Evolutionary conservation across 2,329 filamentous ascomycete genomes (phyloP).

Genomic region (Colletotrichum musae): DNA sequence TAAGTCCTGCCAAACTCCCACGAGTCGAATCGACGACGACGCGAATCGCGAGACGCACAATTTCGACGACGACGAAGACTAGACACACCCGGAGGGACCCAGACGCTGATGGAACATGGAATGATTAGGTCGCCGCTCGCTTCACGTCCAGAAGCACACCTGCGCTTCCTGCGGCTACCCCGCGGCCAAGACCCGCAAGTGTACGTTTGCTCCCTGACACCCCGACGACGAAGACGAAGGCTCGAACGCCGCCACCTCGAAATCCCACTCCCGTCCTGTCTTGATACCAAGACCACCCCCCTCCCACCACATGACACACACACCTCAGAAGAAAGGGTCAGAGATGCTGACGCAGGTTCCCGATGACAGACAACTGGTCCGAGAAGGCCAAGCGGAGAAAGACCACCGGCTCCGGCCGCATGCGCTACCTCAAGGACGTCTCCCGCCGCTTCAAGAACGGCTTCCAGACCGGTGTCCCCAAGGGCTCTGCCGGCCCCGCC

Average conservation of each 20-base stretch:
- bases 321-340: background rate
- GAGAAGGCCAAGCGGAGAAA: slow-evolving; percentile 99
- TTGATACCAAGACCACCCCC: background rate
- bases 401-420: slow-evolving; percentile 97
- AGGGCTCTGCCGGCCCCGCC: slow-evolving; percentile 80
- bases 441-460: slow-evolving; percentile 97
- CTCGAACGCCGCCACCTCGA: background rate
- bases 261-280: background rate
- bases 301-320: background rate
- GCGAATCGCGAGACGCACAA: slow-evolving; percentile 5
- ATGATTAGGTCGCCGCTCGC: slow-evolving; percentile 85
- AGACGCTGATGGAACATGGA: background rate
- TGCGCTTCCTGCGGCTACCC: slow-evolving; percentile 97
- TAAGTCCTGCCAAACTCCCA: slow-evolving; percentile 67
- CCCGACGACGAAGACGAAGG: slow-evolving; percentile 29
- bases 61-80: slow-evolving; percentile 17
- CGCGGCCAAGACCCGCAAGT: slow-evolving; percentile 97
- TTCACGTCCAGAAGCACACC: slow-evolving; percentile 99
- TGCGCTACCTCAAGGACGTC: slow-evolving; percentile 94
- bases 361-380: slow-evolving; percentile 91
- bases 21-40: slow-evolving; percentile 1
- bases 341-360: slow-evolving; percentile 32
- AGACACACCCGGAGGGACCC: background rate
- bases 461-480: slow-evolving; percentile 92
- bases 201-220: slow-evolving; percentile 74